Percentiles rank a stretch among this genome's conserved stretches.
phyloP scores from a whole-genome alignment of 2,329 filamentous ascomycete species.

The Aureobasidium zeae region DNA sequence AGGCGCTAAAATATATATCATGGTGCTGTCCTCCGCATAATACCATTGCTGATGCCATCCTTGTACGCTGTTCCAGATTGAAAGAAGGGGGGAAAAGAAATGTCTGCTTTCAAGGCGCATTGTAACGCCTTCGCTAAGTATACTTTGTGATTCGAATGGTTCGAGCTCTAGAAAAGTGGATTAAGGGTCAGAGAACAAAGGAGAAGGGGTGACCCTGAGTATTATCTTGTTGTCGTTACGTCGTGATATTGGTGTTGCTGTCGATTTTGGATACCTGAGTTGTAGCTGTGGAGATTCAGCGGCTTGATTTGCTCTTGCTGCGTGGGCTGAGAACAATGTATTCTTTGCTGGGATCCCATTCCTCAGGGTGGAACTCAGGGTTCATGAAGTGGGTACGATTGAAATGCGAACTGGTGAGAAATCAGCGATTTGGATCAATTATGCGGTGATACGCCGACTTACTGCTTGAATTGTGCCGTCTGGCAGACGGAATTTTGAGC shows the following conservation, averaged over 20 bases:
- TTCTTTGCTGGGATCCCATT: slow-evolving; percentile 42
- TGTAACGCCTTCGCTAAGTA: slow-evolving; percentile 14
- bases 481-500: slow-evolving; percentile 32
- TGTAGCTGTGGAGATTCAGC: slow-evolving; percentile 20
- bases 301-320: slow-evolving; percentile 25
- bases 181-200: slow-evolving; percentile 1
- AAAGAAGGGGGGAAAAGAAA: not conserved
- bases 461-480: slow-evolving; percentile 43
- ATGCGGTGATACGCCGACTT: slow-evolving; percentile 18
- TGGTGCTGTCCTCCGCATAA: slow-evolving; percentile 6
- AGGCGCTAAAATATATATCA: slow-evolving; percentile 12
- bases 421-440: not conserved
- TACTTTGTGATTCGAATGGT: slow-evolving; percentile 5
- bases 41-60: not conserved
- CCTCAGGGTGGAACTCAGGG: slow-evolving; percentile 44
- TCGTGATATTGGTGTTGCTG: slow-evolving; percentile 7
- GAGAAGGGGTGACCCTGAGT: slow-evolving; percentile 13
- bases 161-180: not conserved
- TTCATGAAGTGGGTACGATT: slow-evolving; percentile 45
- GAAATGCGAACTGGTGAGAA: slow-evolving; percentile 38
- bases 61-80: no score
- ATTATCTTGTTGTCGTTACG: slow-evolving; percentile 13
- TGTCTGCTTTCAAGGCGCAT: slow-evolving; percentile 2
- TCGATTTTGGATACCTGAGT: slow-evolving; percentile 8
- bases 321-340: slow-evolving; percentile 30